A percentile compares a stretch with the other conserved stretches of the same genome.
Conservation (phyloP, 805 yeast species). For the Millerozyma acaciae region DNA sequence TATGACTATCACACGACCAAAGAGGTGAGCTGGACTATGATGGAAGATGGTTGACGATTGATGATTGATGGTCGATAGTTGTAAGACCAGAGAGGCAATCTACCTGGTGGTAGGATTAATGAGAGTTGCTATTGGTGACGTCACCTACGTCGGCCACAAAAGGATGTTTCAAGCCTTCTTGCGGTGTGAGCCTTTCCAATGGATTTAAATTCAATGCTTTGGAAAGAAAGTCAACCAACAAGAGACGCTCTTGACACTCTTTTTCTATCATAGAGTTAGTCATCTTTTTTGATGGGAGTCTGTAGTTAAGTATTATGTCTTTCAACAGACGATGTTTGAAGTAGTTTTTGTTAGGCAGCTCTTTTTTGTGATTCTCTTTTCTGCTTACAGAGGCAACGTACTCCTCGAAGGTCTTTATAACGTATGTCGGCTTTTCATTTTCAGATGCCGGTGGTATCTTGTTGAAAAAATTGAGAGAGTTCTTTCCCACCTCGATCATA, state of each 20-base stretch:
- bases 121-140: too few species aligned
- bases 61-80: too few species aligned
- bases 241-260: slow-evolving; percentile 68
- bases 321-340: slow-evolving; percentile 60
- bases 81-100: too few species aligned
- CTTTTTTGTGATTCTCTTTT: slow-evolving; percentile 38
- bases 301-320: slow-evolving; percentile 76
- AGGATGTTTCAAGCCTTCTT: slow-evolving; percentile 89
- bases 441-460: slow-evolving; percentile 26
- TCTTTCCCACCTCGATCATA: slow-evolving; percentile 96
- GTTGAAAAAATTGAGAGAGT: slow-evolving; percentile 64
- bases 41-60: too few species aligned
- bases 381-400: slow-evolving; percentile 25
- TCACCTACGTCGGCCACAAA: slow-evolving; percentile 50
- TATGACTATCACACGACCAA: too few species aligned
- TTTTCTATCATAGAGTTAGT: slow-evolving; percentile 52
- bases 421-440: slow-evolving; percentile 27
- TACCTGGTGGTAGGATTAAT: too few species aligned
- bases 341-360: slow-evolving; percentile 82
- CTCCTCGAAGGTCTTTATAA: slow-evolving; percentile 33
- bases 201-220: slow-evolving; percentile 86
- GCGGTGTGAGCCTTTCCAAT: slow-evolving; percentile 94
- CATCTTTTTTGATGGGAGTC: slow-evolving; percentile 59
- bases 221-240: slow-evolving; percentile 70
- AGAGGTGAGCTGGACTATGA: too few species aligned